phyloP scores from a whole-genome alignment of 2,329 filamentous ascomycete species.

The Pseudocercospora fuligena region DNA sequence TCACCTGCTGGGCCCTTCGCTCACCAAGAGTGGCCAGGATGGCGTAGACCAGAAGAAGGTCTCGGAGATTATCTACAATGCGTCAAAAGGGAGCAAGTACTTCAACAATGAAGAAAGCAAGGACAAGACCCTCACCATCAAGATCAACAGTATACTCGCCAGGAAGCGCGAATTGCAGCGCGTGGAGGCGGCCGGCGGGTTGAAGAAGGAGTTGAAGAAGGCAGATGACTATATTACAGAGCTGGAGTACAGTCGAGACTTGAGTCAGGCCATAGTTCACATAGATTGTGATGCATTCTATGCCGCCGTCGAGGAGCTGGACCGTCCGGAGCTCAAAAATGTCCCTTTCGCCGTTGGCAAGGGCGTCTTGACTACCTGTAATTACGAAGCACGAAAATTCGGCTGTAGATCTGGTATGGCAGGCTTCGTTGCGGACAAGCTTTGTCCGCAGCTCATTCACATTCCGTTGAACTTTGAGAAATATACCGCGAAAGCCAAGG shows the following conservation, averaged over 20 bases:
- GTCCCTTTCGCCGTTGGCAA: conserved; percentile 90
- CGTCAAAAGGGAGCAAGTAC: conserved; percentile 94
- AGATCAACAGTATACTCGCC: conserved; percentile 78
- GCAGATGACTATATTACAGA: conserved; percentile 82
- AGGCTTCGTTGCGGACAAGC: conserved; percentile 89
- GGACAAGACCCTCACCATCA: conserved; percentile 81
- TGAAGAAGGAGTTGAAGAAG: conserved; percentile 72
- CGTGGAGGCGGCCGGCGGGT: conserved; percentile 59
- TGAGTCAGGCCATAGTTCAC: conserved; percentile 85
- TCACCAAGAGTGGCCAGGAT: conserved; percentile 93
- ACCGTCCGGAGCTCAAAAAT: conserved; percentile 78
- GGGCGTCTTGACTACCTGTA: conserved; percentile 73
- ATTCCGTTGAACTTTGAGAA: conserved; percentile 88
- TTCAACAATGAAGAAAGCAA: conserved; percentile 88
- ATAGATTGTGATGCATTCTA: conserved; percentile 98
- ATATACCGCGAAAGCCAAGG: conserved; percentile 86
- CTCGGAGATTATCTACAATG: conserved; percentile 95
- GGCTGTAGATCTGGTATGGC: conserved; percentile 96
- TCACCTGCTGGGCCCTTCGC: conserved; percentile 82
- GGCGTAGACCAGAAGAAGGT: conserved; percentile 93
- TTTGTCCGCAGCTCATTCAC: conserved; percentile 84
- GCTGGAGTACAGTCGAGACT: conserved; percentile 76
- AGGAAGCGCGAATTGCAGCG: conserved; percentile 77
- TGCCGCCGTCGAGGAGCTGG: conserved; percentile 81
- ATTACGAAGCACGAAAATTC: conserved; percentile 88